Conservation (phyloP, 1,139 yeast species). For the Pichia sp. region DNA sequence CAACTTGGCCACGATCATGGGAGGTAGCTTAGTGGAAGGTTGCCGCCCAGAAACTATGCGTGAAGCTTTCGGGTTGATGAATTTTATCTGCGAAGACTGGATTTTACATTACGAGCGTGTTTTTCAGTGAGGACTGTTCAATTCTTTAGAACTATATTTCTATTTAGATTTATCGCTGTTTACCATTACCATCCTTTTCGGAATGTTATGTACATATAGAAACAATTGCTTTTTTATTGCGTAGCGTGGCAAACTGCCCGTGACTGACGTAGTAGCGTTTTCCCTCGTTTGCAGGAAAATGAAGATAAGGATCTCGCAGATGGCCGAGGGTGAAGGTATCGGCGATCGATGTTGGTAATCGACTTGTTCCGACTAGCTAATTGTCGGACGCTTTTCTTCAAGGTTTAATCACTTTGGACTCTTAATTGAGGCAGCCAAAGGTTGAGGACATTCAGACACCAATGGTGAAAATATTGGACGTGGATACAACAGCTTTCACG, state of each 20-base stretch:
- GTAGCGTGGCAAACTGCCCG: neutral
- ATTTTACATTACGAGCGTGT: conserved; percentile 41
- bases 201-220: neutral
- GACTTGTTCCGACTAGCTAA: neutral
- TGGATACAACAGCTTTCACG: conserved; percentile 10
- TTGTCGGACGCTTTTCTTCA: neutral
- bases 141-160: no score
- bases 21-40: conserved; percentile 61
- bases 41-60: conserved; percentile 47
- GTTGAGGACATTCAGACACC: no score
- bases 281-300: neutral
- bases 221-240: neutral
- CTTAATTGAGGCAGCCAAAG: neutral
- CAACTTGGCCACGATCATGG: conserved; percentile 56
- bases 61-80: conserved; percentile 54
- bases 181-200: neutral
- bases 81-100: conserved; percentile 49
- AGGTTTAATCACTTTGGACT: neutral
- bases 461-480: conserved; percentile 10
- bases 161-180: no score
- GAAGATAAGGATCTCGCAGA: conserved; percentile 4
- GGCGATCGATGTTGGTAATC: neutral
- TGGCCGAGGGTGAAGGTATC: neutral
- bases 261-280: no score
- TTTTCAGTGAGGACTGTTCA: conserved; percentile 31